A percentile compares a stretch with the other conserved stretches of the same genome.
These are phyloP conservation scores for Exidia glandulosa DNA, from an alignment of 768 basidiomycete species.

Conservation along the genomic window DNA sequence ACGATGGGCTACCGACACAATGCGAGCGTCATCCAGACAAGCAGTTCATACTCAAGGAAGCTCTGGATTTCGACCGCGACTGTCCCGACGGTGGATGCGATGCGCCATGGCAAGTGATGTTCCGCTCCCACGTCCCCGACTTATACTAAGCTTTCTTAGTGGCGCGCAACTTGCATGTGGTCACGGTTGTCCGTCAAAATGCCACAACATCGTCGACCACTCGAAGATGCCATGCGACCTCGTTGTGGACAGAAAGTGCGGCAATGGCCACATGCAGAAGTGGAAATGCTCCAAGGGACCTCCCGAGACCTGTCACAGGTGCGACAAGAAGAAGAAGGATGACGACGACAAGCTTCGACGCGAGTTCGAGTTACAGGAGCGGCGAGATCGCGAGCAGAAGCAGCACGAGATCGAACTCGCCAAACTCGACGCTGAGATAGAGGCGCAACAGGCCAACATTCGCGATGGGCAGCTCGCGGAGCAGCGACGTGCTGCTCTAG, in stretches of 20 bases:
- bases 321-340: slow-evolving; percentile 33
- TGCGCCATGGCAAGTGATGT: slow-evolving; percentile 40
- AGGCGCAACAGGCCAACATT: slow-evolving; percentile 19
- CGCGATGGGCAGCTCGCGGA: slow-evolving; percentile 33
- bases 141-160: slow-evolving; percentile 20
- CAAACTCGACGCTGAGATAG: slow-evolving; percentile 32
- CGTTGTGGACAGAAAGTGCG: slow-evolving; percentile 28
- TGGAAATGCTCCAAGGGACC: slow-evolving; percentile 34
- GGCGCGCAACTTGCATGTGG: slow-evolving; percentile 37
- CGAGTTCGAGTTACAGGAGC: slow-evolving; percentile 31
- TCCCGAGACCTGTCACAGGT: slow-evolving; percentile 31
- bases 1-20: slow-evolving; percentile 45
- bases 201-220: slow-evolving; percentile 46
- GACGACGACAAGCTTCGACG: slow-evolving; percentile 30
- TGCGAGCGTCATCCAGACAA: slow-evolving; percentile 45
- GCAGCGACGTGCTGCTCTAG: slow-evolving; percentile 25
- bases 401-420: slow-evolving; percentile 32
- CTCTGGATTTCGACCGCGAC: slow-evolving; percentile 37
- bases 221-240: slow-evolving; percentile 40
- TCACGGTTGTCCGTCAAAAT: slow-evolving; percentile 49
- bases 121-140: neutral
- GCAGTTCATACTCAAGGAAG: slow-evolving; percentile 25
- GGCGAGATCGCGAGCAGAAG: slow-evolving; percentile 33
- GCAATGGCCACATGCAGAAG: slow-evolving; percentile 29
- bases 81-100: slow-evolving; percentile 56